Percentiles rank a stretch among this genome's conserved stretches.
Conservation (phyloP, 176 grass and related monocot genomes). For the Zea luxurians region DNA sequence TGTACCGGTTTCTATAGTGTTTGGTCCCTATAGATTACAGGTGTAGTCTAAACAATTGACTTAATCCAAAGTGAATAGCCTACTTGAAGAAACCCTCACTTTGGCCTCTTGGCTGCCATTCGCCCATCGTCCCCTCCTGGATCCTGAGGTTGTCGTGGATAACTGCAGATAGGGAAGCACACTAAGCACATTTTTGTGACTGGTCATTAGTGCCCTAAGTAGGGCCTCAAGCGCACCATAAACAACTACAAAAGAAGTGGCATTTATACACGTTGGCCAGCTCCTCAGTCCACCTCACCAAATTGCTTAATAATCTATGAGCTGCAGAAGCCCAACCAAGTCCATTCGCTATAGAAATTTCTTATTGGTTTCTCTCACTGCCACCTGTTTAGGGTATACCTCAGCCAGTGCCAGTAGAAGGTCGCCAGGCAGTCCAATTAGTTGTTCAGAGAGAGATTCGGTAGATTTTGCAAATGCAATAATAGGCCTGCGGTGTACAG, state of each 20-base stretch:
- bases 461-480: constrained; percentile 43
- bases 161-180: constrained; percentile 15
- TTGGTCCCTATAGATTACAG: no score
- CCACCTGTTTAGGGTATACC: background rate
- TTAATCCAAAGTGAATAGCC: no score
- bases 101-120: background rate
- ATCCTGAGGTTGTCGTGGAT: constrained; percentile 4
- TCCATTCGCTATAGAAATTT: constrained; percentile 6
- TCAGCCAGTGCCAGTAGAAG: constrained; percentile 1
- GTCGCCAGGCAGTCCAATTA: background rate
- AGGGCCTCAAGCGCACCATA: constrained; percentile 29
- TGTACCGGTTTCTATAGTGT: no score
- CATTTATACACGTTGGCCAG: constrained; percentile 27
- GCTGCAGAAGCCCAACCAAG: background rate
- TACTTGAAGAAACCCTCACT: background rate
- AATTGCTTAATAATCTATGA: constrained; percentile 20
- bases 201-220: constrained; percentile 38
- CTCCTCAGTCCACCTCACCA: constrained; percentile 28
- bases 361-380: background rate
- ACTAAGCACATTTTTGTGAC: constrained; percentile 21
- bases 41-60: no score
- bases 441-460: constrained; percentile 38
- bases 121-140: background rate
- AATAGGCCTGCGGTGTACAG: constrained; percentile 25
- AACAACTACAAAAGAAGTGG: constrained; percentile 21